phyloP scores from a whole-genome alignment of 2,329 filamentous ascomycete genomes.

The Calcarisporium arbuscula region DNA sequence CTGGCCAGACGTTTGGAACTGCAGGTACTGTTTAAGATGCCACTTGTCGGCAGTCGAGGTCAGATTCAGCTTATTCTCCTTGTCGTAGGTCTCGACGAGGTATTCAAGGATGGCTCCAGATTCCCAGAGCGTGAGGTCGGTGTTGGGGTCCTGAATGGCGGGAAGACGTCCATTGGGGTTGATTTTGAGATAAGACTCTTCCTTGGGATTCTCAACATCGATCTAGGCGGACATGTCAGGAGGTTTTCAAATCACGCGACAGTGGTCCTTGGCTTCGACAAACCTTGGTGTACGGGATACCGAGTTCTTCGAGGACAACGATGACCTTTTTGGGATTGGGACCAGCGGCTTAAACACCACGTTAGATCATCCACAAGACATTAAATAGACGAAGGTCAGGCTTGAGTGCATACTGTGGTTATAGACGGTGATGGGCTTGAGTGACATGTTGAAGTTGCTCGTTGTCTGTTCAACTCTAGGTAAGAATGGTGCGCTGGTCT shows the following conservation, averaged over 20 bases:
- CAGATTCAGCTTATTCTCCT: slow-evolving; percentile 18
- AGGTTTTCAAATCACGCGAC: background rate
- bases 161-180: slow-evolving; percentile 30
- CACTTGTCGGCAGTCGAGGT: slow-evolving; percentile 20
- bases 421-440: background rate
- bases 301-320: slow-evolving; percentile 30
- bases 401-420: background rate
- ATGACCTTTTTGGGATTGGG: slow-evolving; percentile 26
- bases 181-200: slow-evolving; percentile 16
- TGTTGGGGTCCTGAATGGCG: slow-evolving; percentile 28
- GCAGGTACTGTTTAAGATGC: slow-evolving; percentile 26
- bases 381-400: too few relatives aligned
- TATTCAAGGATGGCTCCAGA: slow-evolving; percentile 25
- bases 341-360: slow-evolving; percentile 12
- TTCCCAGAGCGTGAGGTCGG: slow-evolving; percentile 17
- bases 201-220: slow-evolving; percentile 17
- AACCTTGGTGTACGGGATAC: slow-evolving; percentile 26
- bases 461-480: too few relatives aligned
- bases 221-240: slow-evolving; percentile 9
- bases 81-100: slow-evolving; percentile 22
- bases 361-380: too few relatives aligned
- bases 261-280: background rate
- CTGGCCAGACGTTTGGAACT: slow-evolving; percentile 33
- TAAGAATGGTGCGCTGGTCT: too few relatives aligned
- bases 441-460: too few relatives aligned